Base-by-base conservation (phyloP, 2,329 filamentous ascomycete species). In the Penicillium sp. region DNA sequence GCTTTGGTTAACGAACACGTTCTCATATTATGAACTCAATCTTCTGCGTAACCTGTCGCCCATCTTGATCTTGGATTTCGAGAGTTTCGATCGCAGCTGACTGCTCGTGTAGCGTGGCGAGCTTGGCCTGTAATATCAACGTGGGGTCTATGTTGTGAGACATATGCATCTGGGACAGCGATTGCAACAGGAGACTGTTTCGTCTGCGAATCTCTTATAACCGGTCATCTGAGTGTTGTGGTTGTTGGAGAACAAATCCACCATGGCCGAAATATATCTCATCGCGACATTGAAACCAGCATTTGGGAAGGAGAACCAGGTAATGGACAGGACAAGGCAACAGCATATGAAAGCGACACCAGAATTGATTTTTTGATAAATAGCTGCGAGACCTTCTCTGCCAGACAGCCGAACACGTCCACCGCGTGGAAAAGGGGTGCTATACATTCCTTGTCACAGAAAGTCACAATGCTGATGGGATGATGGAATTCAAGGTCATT, bases 401-500 rank as follows among this genome's bases (percentile, higher is more conserved):
- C 21, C 5, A 9, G 21, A 33, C 17, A 7, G 18, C 13, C 18
- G 17, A 21, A 5, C 31, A 33, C 8, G 18, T 33, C 18, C 7
- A 9, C 10, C 31, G n/a, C 6, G 31, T 21, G 8, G 31, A 33
- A 9, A 33, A 21, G 13, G 18, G 31, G 7, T 33, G 18, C 13
- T 33, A 11, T 21, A 33, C 31, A 8, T 33, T 20, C 16, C 17
- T 33, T 7, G 5, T 33, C 10, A 21, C 31, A n/a, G 17, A 33
- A 16, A 21, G 10, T 2, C 17, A 16, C 19, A 33, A 4, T 9
- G 3, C 16, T 6, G 19, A 13, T 16, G 18, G 18, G 8, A 14
- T 5, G 10, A 14, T 21, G 4, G 31, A 33, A 18, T 33, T 33
- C 31, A 33, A 33, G 9, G 31, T 33, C 15, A 33, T 33, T 33